These are phyloP conservation scores for Logfia minima DNA, from an alignment of 129 eudicot species.

Conservation along the genomic window DNA sequence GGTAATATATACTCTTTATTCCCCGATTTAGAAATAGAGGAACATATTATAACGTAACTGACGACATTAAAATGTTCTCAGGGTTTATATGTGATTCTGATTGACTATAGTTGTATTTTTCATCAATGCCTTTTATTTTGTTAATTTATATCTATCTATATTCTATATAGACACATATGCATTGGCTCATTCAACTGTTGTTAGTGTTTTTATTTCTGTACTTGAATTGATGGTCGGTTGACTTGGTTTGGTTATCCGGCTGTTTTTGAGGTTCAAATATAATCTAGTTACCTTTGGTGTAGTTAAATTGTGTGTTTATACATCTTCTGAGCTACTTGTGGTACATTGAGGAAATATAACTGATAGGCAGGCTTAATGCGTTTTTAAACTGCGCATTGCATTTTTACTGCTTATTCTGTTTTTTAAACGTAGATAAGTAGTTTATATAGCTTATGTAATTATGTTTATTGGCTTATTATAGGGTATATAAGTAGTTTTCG, in stretches of 20 bases:
- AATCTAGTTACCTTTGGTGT: neutral
- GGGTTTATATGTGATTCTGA: neutral
- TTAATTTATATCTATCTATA: too few relatives aligned
- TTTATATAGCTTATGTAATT: neutral
- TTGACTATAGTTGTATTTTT: neutral
- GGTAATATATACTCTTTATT: conserved; percentile 12
- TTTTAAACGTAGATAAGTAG: neutral
- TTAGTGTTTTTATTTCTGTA: neutral
- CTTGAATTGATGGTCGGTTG: neutral
- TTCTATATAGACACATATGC: neutral
- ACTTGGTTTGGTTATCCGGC: neutral
- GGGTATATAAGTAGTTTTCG: too few relatives aligned
- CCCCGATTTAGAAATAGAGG: neutral
- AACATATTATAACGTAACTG: conserved; percentile 1
- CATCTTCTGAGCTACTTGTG: neutral
- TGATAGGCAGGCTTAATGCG: too few relatives aligned
- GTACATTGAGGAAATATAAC: too few relatives aligned
- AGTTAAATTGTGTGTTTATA: neutral
- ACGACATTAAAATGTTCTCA: neutral
- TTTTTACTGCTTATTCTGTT: neutral
- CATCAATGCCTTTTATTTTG: conserved; percentile 1
- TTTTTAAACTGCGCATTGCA: too few relatives aligned
- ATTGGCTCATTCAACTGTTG: neutral
- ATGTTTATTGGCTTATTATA: too few relatives aligned
- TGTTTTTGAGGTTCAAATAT: neutral